These are phyloP conservation scores for Macroventuria anomochaeta DNA, from an alignment of 2,329 filamentous ascomycete genomes.

Conservation along the genomic window DNA sequence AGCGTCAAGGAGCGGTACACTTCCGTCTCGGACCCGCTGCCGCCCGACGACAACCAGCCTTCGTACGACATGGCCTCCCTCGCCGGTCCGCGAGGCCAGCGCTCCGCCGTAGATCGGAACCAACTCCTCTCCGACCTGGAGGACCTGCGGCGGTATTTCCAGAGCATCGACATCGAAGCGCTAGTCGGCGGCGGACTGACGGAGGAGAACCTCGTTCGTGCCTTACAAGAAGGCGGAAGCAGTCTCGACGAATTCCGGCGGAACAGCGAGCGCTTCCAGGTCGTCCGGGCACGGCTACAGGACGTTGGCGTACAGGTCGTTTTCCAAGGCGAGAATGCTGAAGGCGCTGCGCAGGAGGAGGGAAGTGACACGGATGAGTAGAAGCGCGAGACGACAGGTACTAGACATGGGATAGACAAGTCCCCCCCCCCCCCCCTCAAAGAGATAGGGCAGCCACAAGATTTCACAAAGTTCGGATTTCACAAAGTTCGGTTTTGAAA, in stretches of 20 bases:
- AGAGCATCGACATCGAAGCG: slow-evolving; percentile 32
- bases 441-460: no score
- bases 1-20: slow-evolving; percentile 60
- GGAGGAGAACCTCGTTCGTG: slow-evolving; percentile 25
- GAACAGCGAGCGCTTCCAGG: slow-evolving; percentile 35
- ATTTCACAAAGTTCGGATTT: no score
- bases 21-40: slow-evolving; percentile 82
- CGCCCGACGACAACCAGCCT: slow-evolving; percentile 62
- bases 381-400: neutral
- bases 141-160: slow-evolving; percentile 36
- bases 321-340: slow-evolving; percentile 24
- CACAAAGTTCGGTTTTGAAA: no score
- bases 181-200: slow-evolving; percentile 27
- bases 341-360: neutral
- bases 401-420: no score
- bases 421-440: no score
- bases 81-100: slow-evolving; percentile 1
- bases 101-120: slow-evolving; percentile 13
- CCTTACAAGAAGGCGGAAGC: slow-evolving; percentile 31
- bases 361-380: neutral
- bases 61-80: slow-evolving; percentile 27
- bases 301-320: slow-evolving; percentile 37
- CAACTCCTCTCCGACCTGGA: slow-evolving; percentile 37
- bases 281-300: slow-evolving; percentile 25
- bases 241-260: slow-evolving; percentile 36